Percentiles rank a stretch among this genome's conserved stretches.
These are phyloP conservation scores for Xylaria hypoxylon DNA, from an alignment of 2,329 filamentous ascomycete species.

Conservation along the genomic window DNA sequence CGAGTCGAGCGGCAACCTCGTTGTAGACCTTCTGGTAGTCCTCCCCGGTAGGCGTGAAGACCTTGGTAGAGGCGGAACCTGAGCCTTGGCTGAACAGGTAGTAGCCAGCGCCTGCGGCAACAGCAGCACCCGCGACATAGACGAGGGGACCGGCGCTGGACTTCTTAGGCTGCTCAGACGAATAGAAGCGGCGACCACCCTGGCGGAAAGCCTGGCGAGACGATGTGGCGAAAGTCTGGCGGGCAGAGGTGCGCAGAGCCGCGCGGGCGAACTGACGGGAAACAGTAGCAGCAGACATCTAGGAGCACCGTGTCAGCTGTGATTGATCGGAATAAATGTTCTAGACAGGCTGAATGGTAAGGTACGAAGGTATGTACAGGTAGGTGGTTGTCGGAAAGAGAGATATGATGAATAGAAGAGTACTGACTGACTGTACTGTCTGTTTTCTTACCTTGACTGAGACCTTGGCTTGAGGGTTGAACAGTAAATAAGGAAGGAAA, in stretches of 20 bases:
- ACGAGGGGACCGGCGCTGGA: slow-evolving; percentile 62
- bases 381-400: too few species aligned
- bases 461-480: not conserved
- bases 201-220: slow-evolving; percentile 78
- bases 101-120: slow-evolving; percentile 72
- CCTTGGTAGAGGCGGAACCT: slow-evolving; percentile 58
- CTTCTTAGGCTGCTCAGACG: slow-evolving; percentile 72
- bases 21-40: slow-evolving; percentile 98
- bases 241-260: slow-evolving; percentile 69
- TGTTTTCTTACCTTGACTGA: slow-evolving; percentile 22
- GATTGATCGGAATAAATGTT: not conserved
- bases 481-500: not conserved
- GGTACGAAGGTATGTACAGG: too few species aligned
- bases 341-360: not conserved
- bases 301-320: slow-evolving; percentile 31
- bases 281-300: slow-evolving; percentile 61
- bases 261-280: slow-evolving; percentile 67
- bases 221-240: slow-evolving; percentile 68
- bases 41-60: slow-evolving; percentile 79
- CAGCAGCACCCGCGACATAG: slow-evolving; percentile 69
- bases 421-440: not conserved
- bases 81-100: slow-evolving; percentile 71
- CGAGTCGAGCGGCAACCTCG: slow-evolving; percentile 80
- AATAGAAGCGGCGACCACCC: slow-evolving; percentile 82
- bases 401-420: not conserved